Evolutionary conservation across 2,329 filamentous ascomycete genomes (phyloP), one percentile per base, ranked within the genome.

Genomic region (Xylariaceae sp.): DNA sequence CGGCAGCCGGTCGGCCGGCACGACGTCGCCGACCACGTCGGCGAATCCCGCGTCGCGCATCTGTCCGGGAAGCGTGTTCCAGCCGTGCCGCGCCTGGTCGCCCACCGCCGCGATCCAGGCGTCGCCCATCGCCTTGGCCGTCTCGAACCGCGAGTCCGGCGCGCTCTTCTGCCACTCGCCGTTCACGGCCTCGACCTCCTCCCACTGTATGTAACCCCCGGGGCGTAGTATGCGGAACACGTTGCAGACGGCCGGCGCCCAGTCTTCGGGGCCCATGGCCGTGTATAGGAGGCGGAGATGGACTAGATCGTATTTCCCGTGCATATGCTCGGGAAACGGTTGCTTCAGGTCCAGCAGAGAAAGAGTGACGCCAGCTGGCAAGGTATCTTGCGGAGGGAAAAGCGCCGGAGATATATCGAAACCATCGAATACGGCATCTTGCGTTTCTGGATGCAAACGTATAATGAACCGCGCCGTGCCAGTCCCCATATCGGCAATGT

Each of bases 181-280:
- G 16, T 14, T 28, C 5, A 30, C n/a, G 27, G 40, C 39, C 13
- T 43, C 31, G n/a, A 34, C 29, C 19, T 40, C 40, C 18, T 33
- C 27, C 43, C 43, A 45, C 19, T 45, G 43, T 15, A 45, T 13
- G 32, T 27, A 45, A 2, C 43, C 43, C 4, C 43, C 43, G 2
- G 40, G 43, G 29, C 36, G 41, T 7, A 45, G 24, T 5, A 40
- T 11, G 11, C 3, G 13, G 2, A 23, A 13, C n/a, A 41, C 15
- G 22, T 41, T 45, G 5, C 23, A 22, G 17, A 45, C 37, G 4
- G 28, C 24, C 11, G 32, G 9, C 5, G 21, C 31, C 43, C 38
- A 43, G 12, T 43, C 43, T 12, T 18, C 24, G 5, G 37, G 40
- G 6, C 30, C 32, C 35, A 45, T 38, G 4, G 35, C 43, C 22